Evolutionary conservation across 768 basidiomycete genomes (phyloP), one percentile per base, ranked within the genome.

Genomic region (Russula emetica): DNA sequence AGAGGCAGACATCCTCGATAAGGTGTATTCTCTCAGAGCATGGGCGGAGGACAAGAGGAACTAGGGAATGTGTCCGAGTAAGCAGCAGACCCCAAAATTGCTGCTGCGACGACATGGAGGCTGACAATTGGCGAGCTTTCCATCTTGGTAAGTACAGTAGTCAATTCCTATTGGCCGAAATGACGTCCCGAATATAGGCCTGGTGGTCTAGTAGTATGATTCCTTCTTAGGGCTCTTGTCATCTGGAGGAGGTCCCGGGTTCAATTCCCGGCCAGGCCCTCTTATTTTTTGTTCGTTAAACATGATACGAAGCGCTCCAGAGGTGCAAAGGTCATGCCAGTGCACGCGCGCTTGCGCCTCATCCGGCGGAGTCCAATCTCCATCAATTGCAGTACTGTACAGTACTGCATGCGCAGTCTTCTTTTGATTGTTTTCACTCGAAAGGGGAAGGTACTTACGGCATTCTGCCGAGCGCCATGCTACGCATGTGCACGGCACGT

Each of bases 181-280:
- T 1, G 11, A 5, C 1, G 0, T 0, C 1, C 2, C 1, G n/a
- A n/a, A 50, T 22, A 57, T 52, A 26, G 64, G 64, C 64, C 64
- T 65, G 64, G 64, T 65, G 64, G 64, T 65, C 64, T 65, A 65
- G 64, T 65, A 65, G 64, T 65, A 65, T 65, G 64, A 65, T 65
- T 65, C 64, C 64, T 65, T 65, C 64, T 65, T 65, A 65, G 64
- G 64, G 64, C 42, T 26, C 2, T 9, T 1, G 52, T 44, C 45
- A 47, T 60, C 50, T 86, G 82, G 85, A 86, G 86, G 86, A 88
- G 87, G 87, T 87, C 85, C 85, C 82, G 85, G 86, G 87, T 88
- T 89, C 86, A 87, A 88, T 87, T 87, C 86, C 85, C 85, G 82
- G 85, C 82, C 80, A 85, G 85, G 86, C 84, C 85, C 81, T 49